Conservation (phyloP, 345 rosid genomes). For the Erysimum cheiranthoides region DNA sequence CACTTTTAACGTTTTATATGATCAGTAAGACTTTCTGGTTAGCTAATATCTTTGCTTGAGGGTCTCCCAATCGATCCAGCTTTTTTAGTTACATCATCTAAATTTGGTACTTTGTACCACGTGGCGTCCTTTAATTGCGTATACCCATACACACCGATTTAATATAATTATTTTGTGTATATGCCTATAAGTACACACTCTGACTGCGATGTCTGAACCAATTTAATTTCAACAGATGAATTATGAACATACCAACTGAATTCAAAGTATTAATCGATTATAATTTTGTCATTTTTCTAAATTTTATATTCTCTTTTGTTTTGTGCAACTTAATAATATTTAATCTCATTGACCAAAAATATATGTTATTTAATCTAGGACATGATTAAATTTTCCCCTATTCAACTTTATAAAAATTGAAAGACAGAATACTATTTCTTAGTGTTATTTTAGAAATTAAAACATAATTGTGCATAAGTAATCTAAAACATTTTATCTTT, state of each 20-base stretch:
- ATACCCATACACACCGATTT: neutral
- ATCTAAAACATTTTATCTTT: no score
- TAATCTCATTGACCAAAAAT: constrained; percentile 17
- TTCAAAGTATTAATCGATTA: constrained; percentile 26
- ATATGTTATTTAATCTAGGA: neutral
- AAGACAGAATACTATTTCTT: no score
- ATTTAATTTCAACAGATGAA: constrained; percentile 41
- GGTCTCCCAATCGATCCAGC: constrained; percentile 35
- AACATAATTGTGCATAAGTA: neutral
- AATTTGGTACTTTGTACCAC: constrained; percentile 34
- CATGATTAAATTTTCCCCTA: neutral
- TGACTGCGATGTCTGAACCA: constrained; percentile 45
- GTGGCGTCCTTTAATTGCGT: constrained; percentile 39
- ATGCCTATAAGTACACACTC: constrained; percentile 35
- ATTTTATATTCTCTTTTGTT: constrained; percentile 19
- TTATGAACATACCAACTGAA: constrained; percentile 40
- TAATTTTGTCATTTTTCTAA: constrained; percentile 29
- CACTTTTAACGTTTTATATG: constrained; percentile 20
- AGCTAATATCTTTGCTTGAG: constrained; percentile 37
- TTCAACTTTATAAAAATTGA: neutral
- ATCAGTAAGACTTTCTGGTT: constrained; percentile 16
- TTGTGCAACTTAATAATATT: constrained; percentile 20
- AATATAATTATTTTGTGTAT: constrained; percentile 25
- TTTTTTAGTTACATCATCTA: constrained; percentile 31
- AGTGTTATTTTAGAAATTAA: neutral